These are phyloP conservation scores for Fusarium chuoi DNA, from an alignment of 2,329 filamentous ascomycete genomes.

Conservation along the genomic window DNA sequence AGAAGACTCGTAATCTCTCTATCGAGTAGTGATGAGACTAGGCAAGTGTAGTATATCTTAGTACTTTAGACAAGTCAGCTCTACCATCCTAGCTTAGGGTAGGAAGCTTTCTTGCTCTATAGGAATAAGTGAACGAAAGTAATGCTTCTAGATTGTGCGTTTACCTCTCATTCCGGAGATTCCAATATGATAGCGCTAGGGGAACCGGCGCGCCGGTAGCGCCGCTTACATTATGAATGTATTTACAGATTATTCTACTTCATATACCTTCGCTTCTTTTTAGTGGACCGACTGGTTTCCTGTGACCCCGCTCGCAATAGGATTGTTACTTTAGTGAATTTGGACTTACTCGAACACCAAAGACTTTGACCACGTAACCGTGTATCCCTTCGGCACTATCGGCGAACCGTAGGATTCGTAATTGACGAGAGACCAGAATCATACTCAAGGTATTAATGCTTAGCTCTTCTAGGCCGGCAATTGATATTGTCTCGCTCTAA, in stretches of 20 bases:
- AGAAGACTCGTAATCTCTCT: neutral
- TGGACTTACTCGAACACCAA: neutral
- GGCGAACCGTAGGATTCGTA: neutral
- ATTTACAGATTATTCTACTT: fast-evolving
- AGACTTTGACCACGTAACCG: fast-evolving
- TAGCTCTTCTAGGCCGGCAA: neutral
- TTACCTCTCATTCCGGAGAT: neutral
- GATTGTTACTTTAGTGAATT: too few species aligned
- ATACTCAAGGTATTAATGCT: neutral
- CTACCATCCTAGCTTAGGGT: too few species aligned
- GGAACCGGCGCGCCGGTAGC: fast-evolving
- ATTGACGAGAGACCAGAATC: neutral
- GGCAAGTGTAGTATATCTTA: neutral
- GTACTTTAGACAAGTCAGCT: too few species aligned
- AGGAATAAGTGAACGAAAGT: neutral
- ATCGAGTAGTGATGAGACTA: neutral
- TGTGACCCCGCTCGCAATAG: too few species aligned
- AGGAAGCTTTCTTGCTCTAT: neutral
- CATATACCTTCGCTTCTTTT: fast-evolving
- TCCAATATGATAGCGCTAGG: too few species aligned
- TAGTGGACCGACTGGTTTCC: neutral
- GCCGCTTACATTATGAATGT: fast-evolving
- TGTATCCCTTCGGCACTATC: neutral
- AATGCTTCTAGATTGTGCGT: fast-evolving
- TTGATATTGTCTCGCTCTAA: neutral